Evolutionary conservation across 352 stramenopile genomes (phyloP), one percentile per base, ranked within the genome.

Genomic region (Globisporangium cederbergense): DNA sequence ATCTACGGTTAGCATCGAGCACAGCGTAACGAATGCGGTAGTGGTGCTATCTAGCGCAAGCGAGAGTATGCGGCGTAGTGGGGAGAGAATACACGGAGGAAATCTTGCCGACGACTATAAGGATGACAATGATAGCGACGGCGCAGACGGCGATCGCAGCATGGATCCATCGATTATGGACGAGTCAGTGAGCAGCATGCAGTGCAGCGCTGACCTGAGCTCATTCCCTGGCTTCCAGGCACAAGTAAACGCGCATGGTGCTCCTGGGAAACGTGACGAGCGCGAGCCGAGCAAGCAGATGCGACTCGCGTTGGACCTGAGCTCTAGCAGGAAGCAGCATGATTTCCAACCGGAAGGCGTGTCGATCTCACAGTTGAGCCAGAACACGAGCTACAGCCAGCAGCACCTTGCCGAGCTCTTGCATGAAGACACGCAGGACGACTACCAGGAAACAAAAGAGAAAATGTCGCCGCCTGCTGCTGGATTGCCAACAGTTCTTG

Each of bases 131-230:
- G 18, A 36, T 10, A 20, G 6, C 10, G 7, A 45, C 20, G 56
- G 57, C 2, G 56, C 34, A 22, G 52, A 56, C 14, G 47, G 25
- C 22, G 57, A 62, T 30, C 22, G 28, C 18, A 56, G 32, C 34
- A 45, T 40, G 11, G 63, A 65, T 22, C 14, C 25, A 30, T 49
- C 46, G 50, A 32, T 20, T 0, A 13, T 63, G 43, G 32, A 55
- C 50, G 47, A 54, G 25, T 63, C 54, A 3, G 45, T 36, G 22
- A 67, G 46, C 54, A 62, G 36, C 20, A 57, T 61, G 65, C 84
- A 93, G 59, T 89, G 73, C 71, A 91, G 84, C 52, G 80, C 84
- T 6, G 80, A 90, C 62, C 71, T 74, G 43, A 80, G 51, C 57
- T 77, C 81, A 30, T 90, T 93, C 62, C n/a, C 67, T 22, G 72